Evolutionary conservation across 1,139 yeast genomes (phyloP).

Genomic region (Geotrichum phurueaensis): DNA sequence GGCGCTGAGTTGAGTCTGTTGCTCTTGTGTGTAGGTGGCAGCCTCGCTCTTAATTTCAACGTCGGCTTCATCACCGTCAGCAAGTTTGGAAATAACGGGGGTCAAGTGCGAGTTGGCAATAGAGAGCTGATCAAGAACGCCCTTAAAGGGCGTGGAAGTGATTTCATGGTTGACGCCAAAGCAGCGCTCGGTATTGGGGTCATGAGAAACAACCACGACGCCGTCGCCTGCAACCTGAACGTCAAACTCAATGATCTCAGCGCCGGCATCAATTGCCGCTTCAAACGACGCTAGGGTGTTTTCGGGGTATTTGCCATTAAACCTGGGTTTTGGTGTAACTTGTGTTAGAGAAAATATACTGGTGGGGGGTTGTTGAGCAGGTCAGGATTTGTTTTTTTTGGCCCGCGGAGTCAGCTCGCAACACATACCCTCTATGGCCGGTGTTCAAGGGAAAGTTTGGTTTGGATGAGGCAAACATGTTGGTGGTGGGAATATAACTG

Average conservation of each 20-base stretch:
- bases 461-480: slow-evolving; percentile 11
- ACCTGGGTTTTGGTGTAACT: slow-evolving; percentile 27
- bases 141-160: slow-evolving; percentile 38
- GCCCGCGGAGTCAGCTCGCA: not conserved
- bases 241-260: slow-evolving; percentile 74
- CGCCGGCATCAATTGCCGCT: slow-evolving; percentile 65
- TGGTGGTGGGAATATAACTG: not conserved
- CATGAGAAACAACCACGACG: slow-evolving; percentile 72
- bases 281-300: slow-evolving; percentile 71
- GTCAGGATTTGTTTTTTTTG: too few species aligned
- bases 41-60: not conserved
- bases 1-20: not conserved
- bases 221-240: slow-evolving; percentile 73
- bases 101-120: slow-evolving; percentile 3
- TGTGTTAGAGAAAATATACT: not conserved
- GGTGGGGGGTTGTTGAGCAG: too few species aligned
- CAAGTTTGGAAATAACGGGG: not conserved
- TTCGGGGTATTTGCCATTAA: slow-evolving; percentile 63
- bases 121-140: slow-evolving; percentile 44
- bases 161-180: slow-evolving; percentile 42
- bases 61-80: not conserved
- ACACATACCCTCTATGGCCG: slow-evolving; percentile 21
- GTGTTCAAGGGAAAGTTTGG: slow-evolving; percentile 15
- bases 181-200: slow-evolving; percentile 53
- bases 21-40: not conserved